Conservation (phyloP, 768 basidiomycete species). For the Pleurotus salmoneostramineus region DNA sequence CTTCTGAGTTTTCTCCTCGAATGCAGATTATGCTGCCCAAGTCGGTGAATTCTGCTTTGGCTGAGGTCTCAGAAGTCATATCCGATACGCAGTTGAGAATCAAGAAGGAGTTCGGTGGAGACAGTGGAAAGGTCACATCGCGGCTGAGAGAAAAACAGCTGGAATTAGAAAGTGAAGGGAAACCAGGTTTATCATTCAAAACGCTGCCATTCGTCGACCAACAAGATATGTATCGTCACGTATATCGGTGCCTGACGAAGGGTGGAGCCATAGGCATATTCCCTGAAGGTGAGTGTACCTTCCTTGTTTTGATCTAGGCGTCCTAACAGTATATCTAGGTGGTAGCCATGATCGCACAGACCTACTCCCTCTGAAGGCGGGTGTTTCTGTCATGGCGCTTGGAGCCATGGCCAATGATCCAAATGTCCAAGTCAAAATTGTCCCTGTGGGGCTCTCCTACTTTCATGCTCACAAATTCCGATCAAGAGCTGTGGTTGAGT, state of each 20-base stretch:
- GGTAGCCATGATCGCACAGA: constrained; percentile 98
- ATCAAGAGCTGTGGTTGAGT: constrained; percentile 95
- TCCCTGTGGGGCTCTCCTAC: constrained; percentile 76
- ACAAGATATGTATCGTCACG: constrained; percentile 89
- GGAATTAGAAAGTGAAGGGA: constrained; percentile 52
- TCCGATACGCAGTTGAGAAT: constrained; percentile 83
- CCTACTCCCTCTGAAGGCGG: constrained; percentile 93
- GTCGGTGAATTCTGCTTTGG: constrained; percentile 66
- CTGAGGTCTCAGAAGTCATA: constrained; percentile 84
- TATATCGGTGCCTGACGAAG: constrained; percentile 81
- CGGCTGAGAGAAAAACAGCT: constrained; percentile 64
- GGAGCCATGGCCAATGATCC: constrained; percentile 96
- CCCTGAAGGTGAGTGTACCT: constrained; percentile 76
- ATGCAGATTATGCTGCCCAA: constrained; percentile 90
- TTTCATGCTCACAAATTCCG: constrained; percentile 86
- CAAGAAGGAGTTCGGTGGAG: constrained; percentile 85
- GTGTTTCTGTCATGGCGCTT: constrained; percentile 96
- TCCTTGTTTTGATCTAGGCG: background rate
- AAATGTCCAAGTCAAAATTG: constrained; percentile 83
- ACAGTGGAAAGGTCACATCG: constrained; percentile 68
- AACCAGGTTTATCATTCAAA: constrained; percentile 74
- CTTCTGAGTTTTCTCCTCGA: constrained; percentile 63
- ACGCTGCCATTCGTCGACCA: constrained; percentile 88
- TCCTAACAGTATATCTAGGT: constrained; percentile 41
- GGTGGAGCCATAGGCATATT: constrained; percentile 96